Evolutionary conservation across 257 asterid genomes (phyloP).

Genomic region (Penstemon davidsonii): DNA sequence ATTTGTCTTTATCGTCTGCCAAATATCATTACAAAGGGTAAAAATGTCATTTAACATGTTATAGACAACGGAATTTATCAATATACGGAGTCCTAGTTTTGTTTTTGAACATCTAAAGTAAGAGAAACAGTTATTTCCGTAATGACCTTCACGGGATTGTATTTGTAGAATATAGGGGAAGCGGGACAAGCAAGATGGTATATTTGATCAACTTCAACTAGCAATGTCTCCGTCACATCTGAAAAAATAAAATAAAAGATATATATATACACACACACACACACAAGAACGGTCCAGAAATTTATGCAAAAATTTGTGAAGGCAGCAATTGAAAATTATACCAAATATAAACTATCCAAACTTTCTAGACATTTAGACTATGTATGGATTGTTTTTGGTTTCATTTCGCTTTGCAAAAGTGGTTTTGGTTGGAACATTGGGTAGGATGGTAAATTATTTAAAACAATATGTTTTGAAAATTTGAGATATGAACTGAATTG

Average conservation of each 20-base stretch:
- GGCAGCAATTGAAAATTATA: background rate
- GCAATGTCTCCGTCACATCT: slow-evolving; percentile 88
- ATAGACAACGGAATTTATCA: too few species aligned
- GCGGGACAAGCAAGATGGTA: slow-evolving; percentile 99
- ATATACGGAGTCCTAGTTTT: too few species aligned
- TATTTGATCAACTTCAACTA: slow-evolving; percentile 84
- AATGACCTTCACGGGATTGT: slow-evolving; percentile 88
- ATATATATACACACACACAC: background rate
- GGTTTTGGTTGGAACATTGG: too few species aligned
- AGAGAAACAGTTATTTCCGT: background rate
- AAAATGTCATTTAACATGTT: background rate
- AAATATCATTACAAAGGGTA: slow-evolving; percentile 12
- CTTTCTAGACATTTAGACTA: too few species aligned
- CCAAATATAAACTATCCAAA: background rate
- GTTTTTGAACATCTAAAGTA: slow-evolving; percentile 8
- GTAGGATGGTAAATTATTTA: too few species aligned
- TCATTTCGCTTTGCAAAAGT: too few species aligned
- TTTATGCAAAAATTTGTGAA: too few species aligned
- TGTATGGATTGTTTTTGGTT: too few species aligned
- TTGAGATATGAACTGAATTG: too few species aligned
- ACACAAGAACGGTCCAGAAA: background rate
- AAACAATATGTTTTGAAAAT: too few species aligned
- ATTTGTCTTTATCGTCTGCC: slow-evolving; percentile 93
- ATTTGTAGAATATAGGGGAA: slow-evolving; percentile 88
- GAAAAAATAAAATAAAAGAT: slow-evolving; percentile 21